Evolutionary conservation across 345 rosid genomes (phyloP), one percentile per base, ranked within the genome.

Genomic region (Streptanthus diversifolius): DNA sequence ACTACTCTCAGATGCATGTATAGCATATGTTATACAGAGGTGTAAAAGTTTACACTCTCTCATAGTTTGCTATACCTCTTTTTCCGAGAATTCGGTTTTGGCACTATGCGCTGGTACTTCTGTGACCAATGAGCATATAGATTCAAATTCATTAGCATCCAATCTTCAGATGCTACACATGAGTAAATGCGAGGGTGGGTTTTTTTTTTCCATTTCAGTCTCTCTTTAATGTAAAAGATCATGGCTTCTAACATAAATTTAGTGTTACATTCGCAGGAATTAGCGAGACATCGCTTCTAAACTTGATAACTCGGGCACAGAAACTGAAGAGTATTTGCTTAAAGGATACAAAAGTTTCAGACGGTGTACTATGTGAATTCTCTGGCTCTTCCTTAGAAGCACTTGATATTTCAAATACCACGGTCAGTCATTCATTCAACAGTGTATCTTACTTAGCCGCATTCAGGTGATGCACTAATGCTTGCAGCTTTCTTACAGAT

Each of bases 371-470:
- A 25, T 80, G 68, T 80, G 81, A 68, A 54, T 85, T 87, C 76
- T 77, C 84, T 25, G 88, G 90, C 66, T 84, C 88, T 81, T 83
- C 84, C 48, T 80, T 91, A 83, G 89, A 87, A 82, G 53, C 75
- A 77, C 93, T 91, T 58, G 91, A 91, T 82, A 84, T 91, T 63
- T 84, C 93, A 27, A 74, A 86, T 76, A 91, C 96, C 14, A 76
- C 27, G 91, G 93, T 91, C 60, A 80, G 91, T 80, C 57, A 49
- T 76, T 65, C 35, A 56, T 33, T 54, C 8, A 24, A n/a, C n/a
- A 7, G 10, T 15, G 19, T 32, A 51, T n/a, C 44, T 40, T 40
- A 72, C 43, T 19, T 44, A 48, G n/a, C 12, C 15, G 0, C 63
- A 11, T 53, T 17, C 15, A 43, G 62, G 25, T 7, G 65, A 53